phyloP scores from a whole-genome alignment of 2,329 filamentous ascomycete genomes.

The Aspergillus brasiliensis region DNA sequence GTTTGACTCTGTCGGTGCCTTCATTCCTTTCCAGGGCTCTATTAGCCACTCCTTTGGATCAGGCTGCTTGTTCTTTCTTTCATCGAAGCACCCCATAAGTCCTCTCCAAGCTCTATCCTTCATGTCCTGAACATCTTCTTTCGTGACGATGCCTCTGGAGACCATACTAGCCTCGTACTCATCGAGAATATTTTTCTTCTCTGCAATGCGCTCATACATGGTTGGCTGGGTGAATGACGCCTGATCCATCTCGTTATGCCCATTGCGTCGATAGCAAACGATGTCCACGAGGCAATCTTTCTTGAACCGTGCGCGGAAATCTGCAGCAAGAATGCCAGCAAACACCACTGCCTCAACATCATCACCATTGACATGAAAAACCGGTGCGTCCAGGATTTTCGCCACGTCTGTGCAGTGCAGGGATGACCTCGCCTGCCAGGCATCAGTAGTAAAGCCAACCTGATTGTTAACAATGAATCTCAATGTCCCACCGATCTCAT shows the following conservation, averaged over 20 bases:
- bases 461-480: conserved; percentile 99
- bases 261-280: conserved; percentile 98
- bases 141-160: conserved; percentile 89
- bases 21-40: conserved; percentile 99
- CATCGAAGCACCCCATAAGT: conserved; percentile 95
- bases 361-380: conserved; percentile 99
- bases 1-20: conserved; percentile 95
- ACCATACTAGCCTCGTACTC: conserved; percentile 91
- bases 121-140: conserved; percentile 97
- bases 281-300: conserved; percentile 97
- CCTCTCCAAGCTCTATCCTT: conserved; percentile 99
- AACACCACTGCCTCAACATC: conserved; percentile 99
- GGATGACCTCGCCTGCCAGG: conserved; percentile 93
- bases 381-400: conserved; percentile 95
- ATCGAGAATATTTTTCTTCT: conserved; percentile 81
- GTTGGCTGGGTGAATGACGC: conserved; percentile 98
- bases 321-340: conserved; percentile 92
- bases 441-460: conserved; percentile 99
- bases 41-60: conserved; percentile 98
- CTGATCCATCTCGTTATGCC: conserved; percentile 99
- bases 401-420: conserved; percentile 99
- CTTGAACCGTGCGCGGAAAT: conserved; percentile 98
- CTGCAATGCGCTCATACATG: conserved; percentile 97
- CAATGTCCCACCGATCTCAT: conserved; percentile 95
- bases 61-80: conserved; percentile 96